phyloP scores from a whole-genome alignment of 257 asterid genomes.

The Fraxinus anomala region DNA sequence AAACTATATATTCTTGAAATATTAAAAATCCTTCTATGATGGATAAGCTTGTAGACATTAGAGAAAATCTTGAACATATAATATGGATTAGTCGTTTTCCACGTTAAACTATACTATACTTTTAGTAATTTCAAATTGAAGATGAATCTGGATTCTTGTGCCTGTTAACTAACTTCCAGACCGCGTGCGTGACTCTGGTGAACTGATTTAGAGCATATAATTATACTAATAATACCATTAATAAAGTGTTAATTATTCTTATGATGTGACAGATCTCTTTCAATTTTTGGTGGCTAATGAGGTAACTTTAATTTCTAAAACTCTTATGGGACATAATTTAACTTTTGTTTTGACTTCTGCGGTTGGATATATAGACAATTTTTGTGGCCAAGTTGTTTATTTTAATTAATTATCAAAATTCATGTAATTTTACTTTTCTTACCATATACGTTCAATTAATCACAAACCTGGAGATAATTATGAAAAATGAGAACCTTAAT shows the following conservation, averaged over 20 bases:
- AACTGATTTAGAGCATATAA: background rate
- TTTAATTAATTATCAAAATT: background rate
- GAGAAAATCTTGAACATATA: no score
- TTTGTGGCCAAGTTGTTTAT: background rate
- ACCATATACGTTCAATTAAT: background rate
- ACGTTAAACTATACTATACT: background rate
- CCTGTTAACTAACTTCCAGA: conserved; percentile 18
- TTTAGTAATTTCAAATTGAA: conserved; percentile 25
- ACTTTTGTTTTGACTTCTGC: background rate
- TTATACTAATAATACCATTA: background rate
- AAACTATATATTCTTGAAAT: no score
- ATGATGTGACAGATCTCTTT: background rate
- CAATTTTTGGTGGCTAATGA: conserved; percentile 3
- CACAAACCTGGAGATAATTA: background rate
- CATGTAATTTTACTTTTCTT: no score
- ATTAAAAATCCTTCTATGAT: no score
- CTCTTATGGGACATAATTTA: background rate
- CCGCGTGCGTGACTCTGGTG: background rate
- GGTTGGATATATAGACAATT: background rate
- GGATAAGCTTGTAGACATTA: background rate
- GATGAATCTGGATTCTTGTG: conserved; percentile 28
- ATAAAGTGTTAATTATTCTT: background rate
- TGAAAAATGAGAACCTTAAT: no score
- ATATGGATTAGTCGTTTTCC: conserved; percentile 30
- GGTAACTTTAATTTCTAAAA: background rate